phyloP scores from a whole-genome alignment of 176 grass and related monocot species.

The Carex cristatella region DNA sequence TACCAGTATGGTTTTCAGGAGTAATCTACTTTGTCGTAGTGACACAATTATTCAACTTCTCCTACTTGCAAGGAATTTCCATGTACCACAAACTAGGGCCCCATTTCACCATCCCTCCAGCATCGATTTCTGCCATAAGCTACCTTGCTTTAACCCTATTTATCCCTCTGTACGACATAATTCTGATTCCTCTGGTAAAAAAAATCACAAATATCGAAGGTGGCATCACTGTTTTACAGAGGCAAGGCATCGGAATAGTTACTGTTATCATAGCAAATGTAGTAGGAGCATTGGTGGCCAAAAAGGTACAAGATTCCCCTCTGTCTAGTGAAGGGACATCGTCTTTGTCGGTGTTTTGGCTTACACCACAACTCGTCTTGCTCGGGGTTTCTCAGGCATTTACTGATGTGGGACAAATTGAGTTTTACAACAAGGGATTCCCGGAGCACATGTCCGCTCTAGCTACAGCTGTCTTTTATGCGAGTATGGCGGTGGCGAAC shows the following conservation, averaged over 20 bases:
- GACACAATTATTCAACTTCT: constrained; percentile 60
- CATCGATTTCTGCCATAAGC: constrained; percentile 44
- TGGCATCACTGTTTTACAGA: constrained; percentile 73
- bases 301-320: constrained; percentile 48
- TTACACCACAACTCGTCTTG: constrained; percentile 60
- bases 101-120: constrained; percentile 53
- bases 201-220: constrained; percentile 47
- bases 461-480: constrained; percentile 54
- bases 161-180: constrained; percentile 52
- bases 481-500: constrained; percentile 39
- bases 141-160: constrained; percentile 44
- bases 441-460: constrained; percentile 71
- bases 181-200: constrained; percentile 51
- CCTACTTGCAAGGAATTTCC: constrained; percentile 43
- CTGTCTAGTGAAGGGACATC: constrained; percentile 53
- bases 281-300: constrained; percentile 56
- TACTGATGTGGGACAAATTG: constrained; percentile 61
- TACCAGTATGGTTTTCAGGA: constrained; percentile 59
- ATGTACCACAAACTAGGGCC: constrained; percentile 57
- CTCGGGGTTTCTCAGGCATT: constrained; percentile 64
- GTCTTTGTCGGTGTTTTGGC: constrained; percentile 59
- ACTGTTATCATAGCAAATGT: constrained; percentile 56
- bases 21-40: constrained; percentile 51
- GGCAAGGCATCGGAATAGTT: constrained; percentile 54
- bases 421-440: constrained; percentile 85